Evolutionary conservation across 2,329 filamentous ascomycete species (phyloP).

Genomic region (Drechslerella dactyloides): DNA sequence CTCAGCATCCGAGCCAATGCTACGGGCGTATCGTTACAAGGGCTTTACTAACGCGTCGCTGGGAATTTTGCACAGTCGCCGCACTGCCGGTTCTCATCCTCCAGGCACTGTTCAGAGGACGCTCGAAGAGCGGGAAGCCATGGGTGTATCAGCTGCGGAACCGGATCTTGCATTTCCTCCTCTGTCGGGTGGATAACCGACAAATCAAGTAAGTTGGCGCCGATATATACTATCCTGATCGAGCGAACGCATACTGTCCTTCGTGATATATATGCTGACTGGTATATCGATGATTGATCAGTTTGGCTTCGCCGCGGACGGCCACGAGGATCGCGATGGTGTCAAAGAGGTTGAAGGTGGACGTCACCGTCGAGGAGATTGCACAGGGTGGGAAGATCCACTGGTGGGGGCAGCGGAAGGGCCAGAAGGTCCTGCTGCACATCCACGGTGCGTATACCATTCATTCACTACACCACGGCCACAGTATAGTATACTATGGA

Average conservation of each 20-base stretch:
- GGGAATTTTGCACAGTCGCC: slow-evolving; percentile 30
- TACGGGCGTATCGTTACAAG: neutral
- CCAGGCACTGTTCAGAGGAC: slow-evolving; percentile 7
- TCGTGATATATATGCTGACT: neutral
- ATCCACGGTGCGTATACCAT: slow-evolving; percentile 26
- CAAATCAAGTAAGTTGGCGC: slow-evolving; percentile 35
- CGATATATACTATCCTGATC: too few relatives aligned
- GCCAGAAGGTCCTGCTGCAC: slow-evolving; percentile 26
- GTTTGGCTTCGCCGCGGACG: slow-evolving; percentile 19
- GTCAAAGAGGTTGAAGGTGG: slow-evolving; percentile 15
- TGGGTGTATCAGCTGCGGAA: slow-evolving; percentile 37
- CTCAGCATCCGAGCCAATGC: too few relatives aligned
- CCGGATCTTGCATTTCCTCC: slow-evolving; percentile 25
- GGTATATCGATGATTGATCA: slow-evolving; percentile 1
- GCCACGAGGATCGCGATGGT: slow-evolving; percentile 7
- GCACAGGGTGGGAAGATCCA: slow-evolving; percentile 34
- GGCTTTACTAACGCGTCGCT: neutral
- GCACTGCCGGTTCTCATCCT: slow-evolving; percentile 22
- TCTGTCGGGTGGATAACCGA: slow-evolving; percentile 24
- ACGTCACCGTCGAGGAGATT: slow-evolving; percentile 13
- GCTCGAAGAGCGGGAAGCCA: slow-evolving; percentile 32
- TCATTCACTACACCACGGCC: neutral
- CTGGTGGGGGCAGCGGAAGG: slow-evolving; percentile 38
- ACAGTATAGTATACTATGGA: neutral
- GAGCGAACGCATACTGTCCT: too few relatives aligned